phyloP scores from a whole-genome alignment of 768 basidiomycete species.

The Leucocoprinus birnbaumii region DNA sequence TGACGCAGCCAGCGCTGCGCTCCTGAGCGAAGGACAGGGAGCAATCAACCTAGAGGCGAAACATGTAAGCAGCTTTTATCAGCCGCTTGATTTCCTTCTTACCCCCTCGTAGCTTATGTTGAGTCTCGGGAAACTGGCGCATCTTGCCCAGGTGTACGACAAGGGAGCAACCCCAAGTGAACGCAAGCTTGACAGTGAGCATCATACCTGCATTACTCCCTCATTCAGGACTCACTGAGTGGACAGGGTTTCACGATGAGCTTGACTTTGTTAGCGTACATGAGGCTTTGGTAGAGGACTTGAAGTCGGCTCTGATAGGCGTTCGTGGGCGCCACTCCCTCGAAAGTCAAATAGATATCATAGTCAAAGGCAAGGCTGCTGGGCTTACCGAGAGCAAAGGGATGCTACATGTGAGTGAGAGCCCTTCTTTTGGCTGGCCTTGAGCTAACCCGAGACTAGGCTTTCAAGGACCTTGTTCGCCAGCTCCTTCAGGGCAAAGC shows the following conservation, averaged over 20 bases:
- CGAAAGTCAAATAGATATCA: slow-evolving; percentile 66
- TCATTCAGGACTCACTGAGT: not conserved
- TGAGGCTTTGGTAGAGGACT: slow-evolving; percentile 59
- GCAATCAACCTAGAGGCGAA: slow-evolving; percentile 63
- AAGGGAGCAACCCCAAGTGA: slow-evolving; percentile 43
- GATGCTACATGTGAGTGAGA: slow-evolving; percentile 43
- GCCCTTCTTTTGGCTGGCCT: not conserved
- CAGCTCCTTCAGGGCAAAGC: slow-evolving; percentile 73
- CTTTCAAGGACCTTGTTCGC: slow-evolving; percentile 69
- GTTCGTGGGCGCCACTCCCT: slow-evolving; percentile 60
- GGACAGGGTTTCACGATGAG: slow-evolving; percentile 76
- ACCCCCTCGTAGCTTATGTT: slow-evolving; percentile 68
- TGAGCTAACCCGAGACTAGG: slow-evolving; percentile 28
- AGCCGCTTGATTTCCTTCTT: too few species aligned
- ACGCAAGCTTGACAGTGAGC: slow-evolving; percentile 52
- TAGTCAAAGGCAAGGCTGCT: slow-evolving; percentile 52
- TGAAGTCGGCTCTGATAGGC: slow-evolving; percentile 45
- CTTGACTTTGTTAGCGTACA: slow-evolving; percentile 89
- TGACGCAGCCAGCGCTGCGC: slow-evolving; percentile 57
- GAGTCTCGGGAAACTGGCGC: slow-evolving; percentile 85
- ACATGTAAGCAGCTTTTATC: too few species aligned
- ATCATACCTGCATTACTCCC: not conserved
- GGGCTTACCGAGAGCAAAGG: slow-evolving; percentile 44
- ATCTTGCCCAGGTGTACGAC: slow-evolving; percentile 77
- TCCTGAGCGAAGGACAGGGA: slow-evolving; percentile 58